phyloP scores from a whole-genome alignment of 768 basidiomycete species.

The Symmetrospora coprosmae region DNA sequence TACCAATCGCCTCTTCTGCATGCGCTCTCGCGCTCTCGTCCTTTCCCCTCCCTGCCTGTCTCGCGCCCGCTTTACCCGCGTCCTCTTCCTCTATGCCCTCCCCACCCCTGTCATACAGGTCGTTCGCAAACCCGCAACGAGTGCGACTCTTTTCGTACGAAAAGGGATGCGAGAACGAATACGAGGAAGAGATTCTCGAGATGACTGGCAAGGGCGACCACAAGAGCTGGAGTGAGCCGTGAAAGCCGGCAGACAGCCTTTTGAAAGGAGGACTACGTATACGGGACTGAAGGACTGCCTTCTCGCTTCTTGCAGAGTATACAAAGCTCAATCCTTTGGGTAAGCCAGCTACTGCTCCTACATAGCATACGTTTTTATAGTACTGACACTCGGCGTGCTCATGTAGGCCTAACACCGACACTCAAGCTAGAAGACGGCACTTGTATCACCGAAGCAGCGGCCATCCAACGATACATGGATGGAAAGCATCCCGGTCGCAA shows the following conservation, averaged over 20 bases:
- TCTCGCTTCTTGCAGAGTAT: conserved; percentile 2
- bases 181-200: conserved; percentile 21
- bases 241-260: no score
- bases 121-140: conserved; percentile 25
- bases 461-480: conserved; percentile 12
- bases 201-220: conserved; percentile 23
- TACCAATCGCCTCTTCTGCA: no score
- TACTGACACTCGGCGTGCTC: background rate
- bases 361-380: no score
- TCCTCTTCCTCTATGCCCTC: no score
- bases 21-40: no score
- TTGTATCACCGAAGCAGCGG: background rate
- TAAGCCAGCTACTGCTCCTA: background rate
- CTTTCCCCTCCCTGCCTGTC: no score
- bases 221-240: conserved; percentile 16
- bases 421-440: conserved; percentile 7
- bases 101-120: no score
- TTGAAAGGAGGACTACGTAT: background rate
- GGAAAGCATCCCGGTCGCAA: conserved; percentile 16
- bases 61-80: no score
- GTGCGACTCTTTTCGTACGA: conserved; percentile 21
- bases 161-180: conserved; percentile 19
- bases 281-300: background rate
- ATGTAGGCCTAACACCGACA: conserved; percentile 17
- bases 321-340: background rate